phyloP scores from a whole-genome alignment of 805 yeast genomes.

The Candida loeiensis region DNA sequence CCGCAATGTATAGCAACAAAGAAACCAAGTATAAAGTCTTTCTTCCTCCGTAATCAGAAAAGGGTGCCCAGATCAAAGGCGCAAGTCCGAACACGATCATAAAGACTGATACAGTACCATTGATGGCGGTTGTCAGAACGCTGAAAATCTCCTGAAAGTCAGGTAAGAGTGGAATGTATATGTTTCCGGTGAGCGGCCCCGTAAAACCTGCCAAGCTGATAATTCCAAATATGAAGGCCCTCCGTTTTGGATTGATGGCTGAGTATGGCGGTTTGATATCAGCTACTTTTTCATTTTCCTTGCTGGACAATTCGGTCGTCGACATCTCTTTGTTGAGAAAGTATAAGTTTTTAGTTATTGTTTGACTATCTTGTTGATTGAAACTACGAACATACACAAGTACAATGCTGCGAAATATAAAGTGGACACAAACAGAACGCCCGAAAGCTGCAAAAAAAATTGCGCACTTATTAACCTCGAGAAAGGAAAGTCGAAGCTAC shows the following conservation, averaged over 20 bases:
- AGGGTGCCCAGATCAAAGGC: slow-evolving; percentile 54
- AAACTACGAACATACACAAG: no score
- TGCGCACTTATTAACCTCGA: neutral
- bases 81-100: slow-evolving; percentile 55
- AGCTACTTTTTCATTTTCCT: neutral
- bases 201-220: slow-evolving; percentile 49
- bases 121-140: slow-evolving; percentile 41
- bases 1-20: slow-evolving; percentile 21
- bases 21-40: slow-evolving; percentile 28
- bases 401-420: neutral
- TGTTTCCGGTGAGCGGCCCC: slow-evolving; percentile 57
- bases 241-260: slow-evolving; percentile 31
- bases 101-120: slow-evolving; percentile 56
- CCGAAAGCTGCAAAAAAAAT: neutral
- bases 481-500: neutral
- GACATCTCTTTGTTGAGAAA: neutral
- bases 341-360: neutral
- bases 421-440: neutral
- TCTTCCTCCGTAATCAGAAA: slow-evolving; percentile 53
- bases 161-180: slow-evolving; percentile 54
- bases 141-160: slow-evolving; percentile 38
- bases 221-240: slow-evolving; percentile 30
- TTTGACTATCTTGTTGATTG: no score
- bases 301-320: neutral
- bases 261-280: slow-evolving; percentile 19